A percentile compares a stretch with the other conserved stretches of the same genome.
These are phyloP conservation scores for Geranium incanum DNA, from an alignment of 441 rosid genomes.

Conservation along the genomic window DNA sequence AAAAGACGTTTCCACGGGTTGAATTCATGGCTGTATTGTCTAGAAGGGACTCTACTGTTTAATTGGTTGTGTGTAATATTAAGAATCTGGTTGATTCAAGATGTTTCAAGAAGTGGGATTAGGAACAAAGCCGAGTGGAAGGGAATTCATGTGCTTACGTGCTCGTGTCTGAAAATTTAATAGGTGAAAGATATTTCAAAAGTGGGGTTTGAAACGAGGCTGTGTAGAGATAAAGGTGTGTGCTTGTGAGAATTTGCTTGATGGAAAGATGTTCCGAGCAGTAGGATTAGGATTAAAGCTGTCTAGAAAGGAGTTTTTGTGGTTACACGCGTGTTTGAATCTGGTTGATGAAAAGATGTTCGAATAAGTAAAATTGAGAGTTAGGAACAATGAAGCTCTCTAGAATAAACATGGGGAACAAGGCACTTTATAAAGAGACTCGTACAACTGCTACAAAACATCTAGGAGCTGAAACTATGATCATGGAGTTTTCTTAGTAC, in stretches of 20 bases:
- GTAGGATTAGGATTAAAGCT: neutral
- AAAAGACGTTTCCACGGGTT: too few species aligned
- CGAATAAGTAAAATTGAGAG: neutral
- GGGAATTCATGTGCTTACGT: too few species aligned
- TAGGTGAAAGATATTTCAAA: too few species aligned
- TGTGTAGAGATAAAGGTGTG: neutral
- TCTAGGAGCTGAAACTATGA: neutral
- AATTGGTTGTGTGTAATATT: too few species aligned
- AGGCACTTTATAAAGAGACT: neutral
- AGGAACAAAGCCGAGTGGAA: too few species aligned
- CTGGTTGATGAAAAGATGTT: neutral
- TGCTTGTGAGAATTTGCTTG: neutral
- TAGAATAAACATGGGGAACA: neutral
- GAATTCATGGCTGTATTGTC: too few species aligned
- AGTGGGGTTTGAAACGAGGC: neutral
- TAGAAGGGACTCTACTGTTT: too few species aligned
- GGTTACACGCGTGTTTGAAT: neutral
- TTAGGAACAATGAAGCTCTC: neutral
- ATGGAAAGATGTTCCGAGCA: neutral
- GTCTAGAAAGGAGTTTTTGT: neutral
- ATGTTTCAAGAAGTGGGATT: too few species aligned
- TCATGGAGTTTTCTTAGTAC: neutral
- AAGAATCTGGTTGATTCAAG: too few species aligned
- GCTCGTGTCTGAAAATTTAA: too few species aligned
- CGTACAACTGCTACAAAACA: neutral